Base-by-base conservation (phyloP, 2,329 filamentous ascomycete species). In the Cercospora canescens region DNA sequence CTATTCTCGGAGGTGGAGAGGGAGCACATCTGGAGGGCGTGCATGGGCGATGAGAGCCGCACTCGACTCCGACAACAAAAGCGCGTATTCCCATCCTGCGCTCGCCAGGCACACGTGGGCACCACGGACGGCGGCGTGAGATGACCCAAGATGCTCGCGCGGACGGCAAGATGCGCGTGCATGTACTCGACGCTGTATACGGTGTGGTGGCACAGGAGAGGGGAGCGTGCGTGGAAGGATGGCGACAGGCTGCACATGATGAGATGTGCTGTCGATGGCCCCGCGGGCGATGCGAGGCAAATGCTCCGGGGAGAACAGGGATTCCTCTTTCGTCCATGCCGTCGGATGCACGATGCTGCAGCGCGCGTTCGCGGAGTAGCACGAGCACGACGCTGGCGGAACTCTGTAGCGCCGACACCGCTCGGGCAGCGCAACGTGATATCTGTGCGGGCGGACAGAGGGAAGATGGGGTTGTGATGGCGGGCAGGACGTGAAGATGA, bases 171-270 rank as follows among this genome's bases (percentile, higher is more conserved):
- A 62, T 62, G 59, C 30, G 45, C 39, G n/a, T 18, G 45, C 41
- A 62, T 54, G 45, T 35, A 35, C 26, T 24, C 59, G 45, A 45
- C 59, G 21, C 39, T 26, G 59, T 54, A 54, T 18, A 37, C 41
- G n/a, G 30, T 35, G 41, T 48, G 41, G 45, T 62, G 8, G 45
- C 48, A 62, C 59, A 55, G 26, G 59, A 54, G 59, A 61, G 59
- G 59, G 59, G 50, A 62, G 45, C 28, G 59, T 32, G 59, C 30
- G 14, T 35, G 45, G 59, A 21, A 61, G 59, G 59, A 61, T 50
- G 35, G 57, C n/a, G 7, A 37, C n/a, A 28, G 1, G 45, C 48
- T 21, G 58, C 35, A 34, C 21, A 45, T 35, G 41, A 32, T 32
- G 32, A 35, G 32, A 8, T 8, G 8, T 37, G 16, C 28, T 21